Percentiles rank a stretch among this genome's conserved stretches.
phyloP scores from a whole-genome alignment of 495 filamentous ascomycete species.

The Tirmania nivea region DNA sequence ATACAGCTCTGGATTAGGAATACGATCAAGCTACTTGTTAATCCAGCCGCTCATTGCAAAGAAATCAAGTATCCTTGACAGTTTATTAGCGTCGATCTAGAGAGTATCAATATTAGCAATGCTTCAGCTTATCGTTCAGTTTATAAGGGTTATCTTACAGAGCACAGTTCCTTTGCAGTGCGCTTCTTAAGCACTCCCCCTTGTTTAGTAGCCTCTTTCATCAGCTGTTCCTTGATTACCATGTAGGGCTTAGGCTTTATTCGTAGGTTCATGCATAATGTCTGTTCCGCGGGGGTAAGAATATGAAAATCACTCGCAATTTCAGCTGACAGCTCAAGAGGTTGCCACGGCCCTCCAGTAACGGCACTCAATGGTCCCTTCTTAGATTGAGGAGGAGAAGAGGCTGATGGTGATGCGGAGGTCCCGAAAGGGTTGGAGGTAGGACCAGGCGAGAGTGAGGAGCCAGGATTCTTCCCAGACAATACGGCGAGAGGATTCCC shows the following conservation, averaged over 20 bases:
- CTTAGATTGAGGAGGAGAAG: neutral
- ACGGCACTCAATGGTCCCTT: slow-evolving; percentile 11
- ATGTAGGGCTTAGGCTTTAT: slow-evolving; percentile 84
- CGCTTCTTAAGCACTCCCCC: slow-evolving; percentile 83
- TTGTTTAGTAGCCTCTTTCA: slow-evolving; percentile 72
- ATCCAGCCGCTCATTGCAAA: slow-evolving; percentile 88
- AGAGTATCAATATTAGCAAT: neutral
- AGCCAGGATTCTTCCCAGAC: neutral
- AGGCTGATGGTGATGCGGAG: neutral
- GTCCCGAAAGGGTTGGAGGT: neutral
- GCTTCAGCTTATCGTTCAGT: no score
- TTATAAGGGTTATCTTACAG: slow-evolving; percentile 22
- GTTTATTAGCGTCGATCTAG: slow-evolving; percentile 43
- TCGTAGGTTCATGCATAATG: slow-evolving; percentile 61
- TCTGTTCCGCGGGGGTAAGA: slow-evolving; percentile 59
- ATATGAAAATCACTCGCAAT: slow-evolving; percentile 67
- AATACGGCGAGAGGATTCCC: neutral
- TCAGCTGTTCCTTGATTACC: slow-evolving; percentile 71
- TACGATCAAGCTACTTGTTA: slow-evolving; percentile 37
- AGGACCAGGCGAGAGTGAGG: neutral
- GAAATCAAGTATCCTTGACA: slow-evolving; percentile 68
- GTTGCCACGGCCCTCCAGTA: slow-evolving; percentile 18
- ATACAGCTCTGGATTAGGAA: no score
- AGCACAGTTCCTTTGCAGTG: slow-evolving; percentile 48
- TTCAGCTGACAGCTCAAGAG: slow-evolving; percentile 50